phyloP scores from a whole-genome alignment of 768 basidiomycete genomes.

The Tulasnella sp. region DNA sequence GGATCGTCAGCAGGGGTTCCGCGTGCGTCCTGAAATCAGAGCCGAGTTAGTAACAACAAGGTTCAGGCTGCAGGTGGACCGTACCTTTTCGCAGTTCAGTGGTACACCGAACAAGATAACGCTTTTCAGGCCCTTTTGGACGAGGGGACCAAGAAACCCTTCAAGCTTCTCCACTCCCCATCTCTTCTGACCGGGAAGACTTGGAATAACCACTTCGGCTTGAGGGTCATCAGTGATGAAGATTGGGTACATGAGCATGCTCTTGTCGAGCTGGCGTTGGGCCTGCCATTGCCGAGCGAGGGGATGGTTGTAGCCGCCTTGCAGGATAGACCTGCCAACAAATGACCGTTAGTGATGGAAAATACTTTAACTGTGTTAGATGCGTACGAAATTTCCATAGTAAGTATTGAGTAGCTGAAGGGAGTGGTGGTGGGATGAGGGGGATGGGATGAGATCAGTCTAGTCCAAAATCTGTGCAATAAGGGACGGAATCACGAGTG shows the following conservation, averaged over 20 bases:
- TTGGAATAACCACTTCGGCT: conserved; percentile 65
- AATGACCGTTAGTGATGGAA: background rate
- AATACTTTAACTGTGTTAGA: background rate
- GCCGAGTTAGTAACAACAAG: background rate
- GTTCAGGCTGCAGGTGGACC: background rate
- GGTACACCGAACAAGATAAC: conserved; percentile 96
- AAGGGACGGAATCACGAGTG: background rate
- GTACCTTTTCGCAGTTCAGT: conserved; percentile 65
- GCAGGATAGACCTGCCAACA: conserved; percentile 50
- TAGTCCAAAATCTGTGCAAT: background rate
- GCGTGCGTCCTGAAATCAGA: conserved; percentile 51
- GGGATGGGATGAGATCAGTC: background rate
- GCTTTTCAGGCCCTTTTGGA: conserved; percentile 80
- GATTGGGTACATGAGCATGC: conserved; percentile 99
- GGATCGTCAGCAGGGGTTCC: conserved; percentile 89
- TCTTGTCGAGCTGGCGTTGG: conserved; percentile 68
- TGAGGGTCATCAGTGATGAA: conserved; percentile 94
- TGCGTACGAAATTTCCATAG: conserved; percentile 17
- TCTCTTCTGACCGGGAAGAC: conserved; percentile 77
- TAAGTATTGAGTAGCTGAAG: background rate
- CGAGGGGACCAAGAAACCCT: conserved; percentile 75
- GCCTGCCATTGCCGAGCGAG: conserved; percentile 83
- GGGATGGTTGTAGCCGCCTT: conserved; percentile 92
- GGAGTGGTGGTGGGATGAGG: background rate
- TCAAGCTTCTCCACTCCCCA: conserved; percentile 97